phyloP scores from a whole-genome alignment of 2,329 filamentous ascomycete genomes.

The Ophioceras dolichostomum region DNA sequence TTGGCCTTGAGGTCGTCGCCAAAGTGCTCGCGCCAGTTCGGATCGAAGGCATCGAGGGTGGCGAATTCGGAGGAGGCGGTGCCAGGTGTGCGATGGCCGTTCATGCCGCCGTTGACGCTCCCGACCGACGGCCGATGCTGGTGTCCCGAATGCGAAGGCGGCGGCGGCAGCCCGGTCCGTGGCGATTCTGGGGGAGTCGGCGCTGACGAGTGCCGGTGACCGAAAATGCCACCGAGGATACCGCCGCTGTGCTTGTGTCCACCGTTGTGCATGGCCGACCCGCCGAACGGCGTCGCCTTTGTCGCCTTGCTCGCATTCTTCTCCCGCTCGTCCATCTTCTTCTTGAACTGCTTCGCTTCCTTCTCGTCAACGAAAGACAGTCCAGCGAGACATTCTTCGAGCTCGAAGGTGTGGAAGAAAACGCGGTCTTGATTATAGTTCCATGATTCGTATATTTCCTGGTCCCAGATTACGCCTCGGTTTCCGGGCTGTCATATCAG shows the following conservation, averaged over 20 bases:
- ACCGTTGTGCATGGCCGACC: slow-evolving; percentile 23
- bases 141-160: slow-evolving; percentile 17
- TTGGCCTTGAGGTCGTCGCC: slow-evolving; percentile 50
- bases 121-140: slow-evolving; percentile 22
- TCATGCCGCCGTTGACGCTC: slow-evolving; percentile 30
- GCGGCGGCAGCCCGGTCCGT: slow-evolving; percentile 23
- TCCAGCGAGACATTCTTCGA: slow-evolving; percentile 81
- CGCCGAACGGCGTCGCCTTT: slow-evolving; percentile 62
- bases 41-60: slow-evolving; percentile 51
- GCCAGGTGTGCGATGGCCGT: slow-evolving; percentile 10
- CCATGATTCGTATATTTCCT: slow-evolving; percentile 95
- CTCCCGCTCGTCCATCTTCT: slow-evolving; percentile 93
- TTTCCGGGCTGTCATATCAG: slow-evolving; percentile 49
- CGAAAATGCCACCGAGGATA: slow-evolving; percentile 51
- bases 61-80: slow-evolving; percentile 56
- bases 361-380: slow-evolving; percentile 95
- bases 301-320: slow-evolving; percentile 91
- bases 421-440: slow-evolving; percentile 92
- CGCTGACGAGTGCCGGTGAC: slow-evolving; percentile 44
- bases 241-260: slow-evolving; percentile 26
- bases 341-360: slow-evolving; percentile 91
- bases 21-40: slow-evolving; percentile 52
- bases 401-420: slow-evolving; percentile 96
- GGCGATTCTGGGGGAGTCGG: slow-evolving; percentile 46
- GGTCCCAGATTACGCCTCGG: slow-evolving; percentile 87